These are phyloP conservation scores for Cordyceps cicadae DNA, from an alignment of 2,329 filamentous ascomycete species.

Conservation along the genomic window DNA sequence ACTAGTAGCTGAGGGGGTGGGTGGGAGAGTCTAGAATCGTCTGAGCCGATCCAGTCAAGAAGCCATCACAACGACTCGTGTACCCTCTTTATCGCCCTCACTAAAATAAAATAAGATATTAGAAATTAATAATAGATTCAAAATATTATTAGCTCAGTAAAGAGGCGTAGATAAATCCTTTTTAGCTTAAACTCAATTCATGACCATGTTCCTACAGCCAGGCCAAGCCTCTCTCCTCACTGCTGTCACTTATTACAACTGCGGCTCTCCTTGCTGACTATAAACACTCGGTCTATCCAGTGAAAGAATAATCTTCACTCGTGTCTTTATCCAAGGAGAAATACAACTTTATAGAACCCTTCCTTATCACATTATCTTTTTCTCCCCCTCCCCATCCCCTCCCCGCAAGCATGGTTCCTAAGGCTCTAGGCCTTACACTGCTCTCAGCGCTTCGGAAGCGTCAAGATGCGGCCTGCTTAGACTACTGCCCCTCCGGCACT, in stretches of 20 bases:
- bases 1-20: no score
- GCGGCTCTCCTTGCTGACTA: not conserved
- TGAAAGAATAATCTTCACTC: not conserved
- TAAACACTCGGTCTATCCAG: not conserved
- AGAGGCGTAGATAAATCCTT: not conserved
- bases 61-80: not conserved
- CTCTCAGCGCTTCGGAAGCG: slow-evolving; percentile 1
- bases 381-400: not conserved
- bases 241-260: no score
- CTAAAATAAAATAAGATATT: not conserved
- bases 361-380: not conserved
- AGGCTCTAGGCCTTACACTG: slow-evolving; percentile 1
- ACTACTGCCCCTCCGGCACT: slow-evolving; percentile 5
- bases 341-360: not conserved
- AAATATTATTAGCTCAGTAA: not conserved
- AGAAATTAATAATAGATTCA: not conserved
- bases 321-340: not conserved
- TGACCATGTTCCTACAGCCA: not conserved
- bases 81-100: not conserved
- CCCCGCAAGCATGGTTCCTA: not conserved
- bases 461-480: not conserved
- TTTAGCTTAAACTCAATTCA: not conserved
- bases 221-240: no score
- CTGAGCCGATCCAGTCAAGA: no score
- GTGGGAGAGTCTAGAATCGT: no score